Percentiles rank a stretch among this genome's conserved stretches.
phyloP scores from a whole-genome alignment of 306 rosid genomes.

The Medicago truncatula region MtrunA17r5.0-ANR NC_053044.1:56604001-56604500 shows the following conservation, averaged over 20 bases:
- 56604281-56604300: not conserved
- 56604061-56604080: not conserved
- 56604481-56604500: too few species aligned
- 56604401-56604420: too few species aligned
- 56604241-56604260: not conserved
- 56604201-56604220: not conserved
- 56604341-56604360: too few species aligned
- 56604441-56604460: too few species aligned
- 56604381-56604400: too few species aligned
- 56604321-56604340: too few species aligned
- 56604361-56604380: too few species aligned
- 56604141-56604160: constrained; percentile 15
- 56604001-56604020: too few species aligned
- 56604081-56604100: constrained; percentile 1
- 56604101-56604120: constrained; percentile 21
- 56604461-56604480: too few species aligned
- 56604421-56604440: too few species aligned
- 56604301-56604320: not conserved
- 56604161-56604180: not conserved
- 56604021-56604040: too few species aligned
- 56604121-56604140: constrained; percentile 28
- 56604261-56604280: not conserved
- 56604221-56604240: not conserved
- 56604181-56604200: not conserved
- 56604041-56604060: not conserved